Base-by-base conservation (phyloP, 23 red algal species). In the Gracilaria domingensis region DNA sequence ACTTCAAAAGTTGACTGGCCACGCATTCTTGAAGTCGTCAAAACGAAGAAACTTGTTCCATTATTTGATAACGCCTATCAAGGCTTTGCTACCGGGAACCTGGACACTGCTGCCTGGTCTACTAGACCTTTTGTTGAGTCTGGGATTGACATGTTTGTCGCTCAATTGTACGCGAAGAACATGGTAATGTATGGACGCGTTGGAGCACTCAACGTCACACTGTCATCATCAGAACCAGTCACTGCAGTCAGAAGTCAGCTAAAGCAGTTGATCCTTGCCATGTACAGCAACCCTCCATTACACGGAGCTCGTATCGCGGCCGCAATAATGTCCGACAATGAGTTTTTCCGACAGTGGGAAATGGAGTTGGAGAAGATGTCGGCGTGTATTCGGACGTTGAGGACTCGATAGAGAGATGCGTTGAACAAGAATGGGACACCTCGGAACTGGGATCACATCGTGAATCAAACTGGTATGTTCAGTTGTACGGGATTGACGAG, bases 161-260 rank as follows among this genome's bases (percentile, higher is more conserved):
- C n/a, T n/a, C n/a, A n/a, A n/a, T n/a, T n/a, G n/a, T n/a, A n/a
- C n/a, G n/a, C n/a, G n/a, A n/a, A n/a, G n/a, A n/a, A n/a, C n/a
- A n/a, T 96, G 89, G 97, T 93, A 33, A 87, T 99, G 49, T 99
- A 99, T 79, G 94, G 94, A 83, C 91, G 97, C 56, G 88, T 95
- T 34, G 97, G 97, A 21, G 91, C 93, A 12, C 56, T 94, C 45
- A 89, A 62, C 38, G 90, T 99, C 40, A 65, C 95, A 44, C 51
- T 70, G 30, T 66, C 84, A 24, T 85, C 51, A 23, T n/a, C 84
- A 26, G 51, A 48, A 23, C 29, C 50, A 11, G 64, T 73, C 35
- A 49, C 4, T 12, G 49, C 49, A 3, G 85, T 99, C 47, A 59
- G 64, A 36, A 86, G 81, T 45, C 97, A 99, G 87, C 37, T 99